Conservation (phyloP, 140 eudicot genomes). For the Cichorium intybus region DNA sequence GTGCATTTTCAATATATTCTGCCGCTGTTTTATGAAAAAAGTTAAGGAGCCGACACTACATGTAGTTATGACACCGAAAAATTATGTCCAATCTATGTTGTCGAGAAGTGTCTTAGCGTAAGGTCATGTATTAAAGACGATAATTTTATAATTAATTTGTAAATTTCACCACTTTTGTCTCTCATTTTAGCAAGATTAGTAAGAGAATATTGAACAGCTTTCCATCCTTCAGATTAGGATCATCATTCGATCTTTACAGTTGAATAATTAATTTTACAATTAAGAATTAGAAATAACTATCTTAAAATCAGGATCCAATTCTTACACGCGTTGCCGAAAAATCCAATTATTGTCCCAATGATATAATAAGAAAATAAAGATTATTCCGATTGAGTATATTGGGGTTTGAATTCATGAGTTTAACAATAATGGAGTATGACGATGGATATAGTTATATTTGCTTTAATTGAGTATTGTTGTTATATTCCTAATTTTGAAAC, state of each 20-base stretch:
- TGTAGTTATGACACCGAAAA: background rate
- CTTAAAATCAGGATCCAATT: background rate
- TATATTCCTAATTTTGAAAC: background rate
- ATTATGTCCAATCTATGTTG: background rate
- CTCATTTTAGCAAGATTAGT: background rate
- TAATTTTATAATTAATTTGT: too few relatives aligned
- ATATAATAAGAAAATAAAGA: background rate
- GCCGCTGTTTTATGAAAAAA: background rate
- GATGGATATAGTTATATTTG: background rate
- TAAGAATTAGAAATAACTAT: background rate
- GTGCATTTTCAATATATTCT: background rate
- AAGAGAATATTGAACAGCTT: background rate
- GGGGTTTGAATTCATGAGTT: background rate
- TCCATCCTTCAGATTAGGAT: slow-evolving; percentile 21
- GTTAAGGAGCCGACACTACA: background rate
- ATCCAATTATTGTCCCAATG: background rate
- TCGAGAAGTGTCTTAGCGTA: background rate
- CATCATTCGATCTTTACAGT: slow-evolving; percentile 4
- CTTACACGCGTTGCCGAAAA: background rate
- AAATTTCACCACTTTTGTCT: background rate
- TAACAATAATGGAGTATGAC: background rate
- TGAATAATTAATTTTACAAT: background rate
- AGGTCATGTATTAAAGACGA: background rate
- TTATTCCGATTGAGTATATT: too few relatives aligned
- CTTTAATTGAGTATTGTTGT: background rate